Percentiles rank a stretch among this genome's conserved stretches.
These are phyloP conservation scores for Claviceps cyperi DNA, from an alignment of 2,329 filamentous ascomycete species.

Conservation along the genomic window DNA sequence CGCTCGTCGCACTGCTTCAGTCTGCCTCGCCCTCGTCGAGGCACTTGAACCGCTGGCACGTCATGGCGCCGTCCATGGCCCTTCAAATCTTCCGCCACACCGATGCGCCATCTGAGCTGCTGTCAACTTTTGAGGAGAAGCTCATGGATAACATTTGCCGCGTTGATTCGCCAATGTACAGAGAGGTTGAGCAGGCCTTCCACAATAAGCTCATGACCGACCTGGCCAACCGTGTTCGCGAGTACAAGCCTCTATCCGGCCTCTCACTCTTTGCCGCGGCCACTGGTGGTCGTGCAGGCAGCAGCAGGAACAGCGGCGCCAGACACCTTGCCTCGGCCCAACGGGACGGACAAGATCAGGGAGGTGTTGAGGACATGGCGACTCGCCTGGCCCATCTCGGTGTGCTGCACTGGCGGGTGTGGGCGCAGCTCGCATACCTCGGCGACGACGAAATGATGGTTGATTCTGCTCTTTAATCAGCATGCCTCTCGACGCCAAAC, in stretches of 20 bases:
- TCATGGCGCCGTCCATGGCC: constrained; percentile 37
- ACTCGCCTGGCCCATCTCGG: constrained; percentile 70
- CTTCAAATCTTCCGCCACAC: constrained; percentile 45
- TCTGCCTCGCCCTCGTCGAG: constrained; percentile 29
- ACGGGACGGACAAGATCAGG: constrained; percentile 35
- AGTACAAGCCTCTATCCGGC: constrained; percentile 37
- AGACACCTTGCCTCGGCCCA: constrained; percentile 19
- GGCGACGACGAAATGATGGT: constrained; percentile 24
- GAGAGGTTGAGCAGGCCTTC: constrained; percentile 34
- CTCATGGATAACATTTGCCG: constrained; percentile 30
- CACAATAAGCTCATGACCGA: constrained; percentile 33
- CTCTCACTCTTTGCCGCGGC: constrained; percentile 40
- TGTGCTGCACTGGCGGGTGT: constrained; percentile 80
- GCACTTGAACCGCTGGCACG: constrained; percentile 34
- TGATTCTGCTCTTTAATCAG: constrained; percentile 9
- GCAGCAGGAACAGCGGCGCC: constrained; percentile 19
- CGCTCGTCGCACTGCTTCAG: constrained; percentile 40
- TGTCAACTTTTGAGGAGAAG: constrained; percentile 34
- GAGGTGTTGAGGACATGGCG: constrained; percentile 51
- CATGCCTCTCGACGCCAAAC: background rate
- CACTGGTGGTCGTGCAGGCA: constrained; percentile 32
- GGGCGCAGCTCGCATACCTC: constrained; percentile 60
- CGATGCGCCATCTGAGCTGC: constrained; percentile 32
- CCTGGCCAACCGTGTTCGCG: constrained; percentile 33
- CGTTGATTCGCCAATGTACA: constrained; percentile 28